Evolutionary conservation across 306 rosid species (phyloP), one percentile per base, ranked within the genome.

Genomic region (Sphenostylis stenocarpa): DNA sequence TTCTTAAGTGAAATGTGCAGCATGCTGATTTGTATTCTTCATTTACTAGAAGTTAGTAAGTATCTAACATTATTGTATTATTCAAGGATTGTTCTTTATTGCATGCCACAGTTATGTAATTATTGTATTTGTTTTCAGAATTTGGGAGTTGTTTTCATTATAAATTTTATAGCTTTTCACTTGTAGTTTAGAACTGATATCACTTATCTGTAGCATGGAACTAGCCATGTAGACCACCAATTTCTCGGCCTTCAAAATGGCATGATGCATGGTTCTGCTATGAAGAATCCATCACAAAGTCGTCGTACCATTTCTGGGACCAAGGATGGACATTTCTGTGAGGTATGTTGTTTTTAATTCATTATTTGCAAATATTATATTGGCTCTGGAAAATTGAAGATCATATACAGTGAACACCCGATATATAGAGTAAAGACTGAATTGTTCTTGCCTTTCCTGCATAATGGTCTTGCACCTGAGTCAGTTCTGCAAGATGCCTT

Each of bases 281-380:
- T 78, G 67, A 91, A 90, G 87, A 88, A 87, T 79, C 73, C 51
- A 64, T 72, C 88, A 74, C 93, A 77, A 81, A 86, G 87, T 76
- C 94, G 88, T 24, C 60, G 66, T 71, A 77, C 96, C 44, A 78
- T 82, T 56, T 76, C 87, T 20, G 86, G 91, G 67, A 73, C 67
- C 67, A 79, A 75, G 67, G 89, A 77, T 73, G 90, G 97, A 58
- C 81, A 85, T 74, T 78, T 84, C 52, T 83, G 87, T 81, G 90
- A 91, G 97, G 98, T 94, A 85, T 57, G 53, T 66, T 77, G 65
- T 85, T 80, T 16, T 66, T 73, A 11, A 19, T 51, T 56, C 26
- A 16, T 51, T 39, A 23, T 24, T 52, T 74, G 10, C 11, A 34
- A 48, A 55, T 39, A 19, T 73, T 26, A 65, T 63, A 20, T 39